Evolutionary conservation across 2,329 filamentous ascomycete species (phyloP), one percentile per base, ranked within the genome.

Genomic region (Phaeoacremonium minimum): DNA sequence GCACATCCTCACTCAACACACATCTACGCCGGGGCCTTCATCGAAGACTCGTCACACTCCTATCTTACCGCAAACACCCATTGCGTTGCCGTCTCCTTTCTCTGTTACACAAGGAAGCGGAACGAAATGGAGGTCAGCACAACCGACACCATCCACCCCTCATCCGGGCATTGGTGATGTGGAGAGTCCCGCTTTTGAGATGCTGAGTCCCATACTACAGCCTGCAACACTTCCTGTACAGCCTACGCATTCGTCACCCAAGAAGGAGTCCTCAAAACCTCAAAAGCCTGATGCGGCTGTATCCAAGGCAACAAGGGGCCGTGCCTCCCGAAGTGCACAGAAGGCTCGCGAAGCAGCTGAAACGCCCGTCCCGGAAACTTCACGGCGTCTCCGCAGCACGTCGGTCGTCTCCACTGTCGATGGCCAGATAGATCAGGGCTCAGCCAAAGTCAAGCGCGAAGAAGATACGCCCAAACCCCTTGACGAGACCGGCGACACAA

Each of bases 61-160:
- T 4, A 28, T 40, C 7, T 33, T 48, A 13, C 44, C 44, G 13
- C 50, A 51, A 28, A 55, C 46, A 13, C 46, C 47, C 6, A 28
- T 32, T 28, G 43, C 41, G 7, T 37, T 36, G 20, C 38, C 38
- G 9, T 33, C 32, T 28, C 18, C 36, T n/a, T 19, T 36, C 43
- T 38, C 35, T 36, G 11, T 32, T 37, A 8, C 48, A 15, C 42
- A 42, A 4, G 57, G 57, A 8, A 61, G 51, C 40, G 76, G 74
- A 30, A 83, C 79, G 0, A 74, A 72, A 48, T 83, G 79, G 78
- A 73, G 66, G 3, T 61, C 71, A 13, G 67, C 64, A 19, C 48
- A 52, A 5, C 69, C 74, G 6, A 78, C 75, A 1, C 73, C 75
- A 4, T 76, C 76, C 5, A 83, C 79, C 2, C 79, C 79, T 3